These are phyloP conservation scores for Collybia sp. DNA, from an alignment of 768 basidiomycete species.

Conservation along the genomic window DNA sequence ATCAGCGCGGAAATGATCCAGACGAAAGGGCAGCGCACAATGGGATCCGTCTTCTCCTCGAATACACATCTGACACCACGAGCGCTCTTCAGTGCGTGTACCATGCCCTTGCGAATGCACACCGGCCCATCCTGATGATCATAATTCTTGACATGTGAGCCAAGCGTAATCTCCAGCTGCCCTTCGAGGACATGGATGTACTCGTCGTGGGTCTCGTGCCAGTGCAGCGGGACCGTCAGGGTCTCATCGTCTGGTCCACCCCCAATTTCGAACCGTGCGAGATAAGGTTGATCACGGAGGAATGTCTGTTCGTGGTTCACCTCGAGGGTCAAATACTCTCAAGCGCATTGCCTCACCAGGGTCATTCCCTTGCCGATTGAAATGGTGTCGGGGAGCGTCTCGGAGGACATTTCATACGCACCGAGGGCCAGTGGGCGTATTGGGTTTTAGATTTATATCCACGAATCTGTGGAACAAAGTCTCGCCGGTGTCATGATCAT, in stretches of 20 bases:
- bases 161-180: conserved; percentile 21
- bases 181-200: conserved; percentile 23
- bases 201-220: conserved; percentile 31
- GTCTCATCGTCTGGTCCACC: conserved; percentile 17
- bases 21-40: neutral
- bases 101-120: conserved; percentile 18
- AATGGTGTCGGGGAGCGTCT: conserved; percentile 8
- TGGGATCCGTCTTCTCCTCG: neutral
- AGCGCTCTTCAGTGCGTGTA: conserved; percentile 19
- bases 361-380: conserved; percentile 9
- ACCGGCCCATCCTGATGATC: conserved; percentile 26
- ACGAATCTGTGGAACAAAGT: no score
- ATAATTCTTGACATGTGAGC: conserved; percentile 14
- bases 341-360: conserved; percentile 7
- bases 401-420: neutral
- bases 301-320: conserved; percentile 17
- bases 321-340: neutral
- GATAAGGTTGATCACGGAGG: conserved; percentile 21
- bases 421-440: no score
- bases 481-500: no score
- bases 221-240: conserved; percentile 24
- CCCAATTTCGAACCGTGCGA: conserved; percentile 16
- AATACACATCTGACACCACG: conserved; percentile 15
- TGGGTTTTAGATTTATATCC: no score
- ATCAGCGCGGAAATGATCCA: neutral